Evolutionary conservation across 2,329 filamentous ascomycete genomes (phyloP).

Genomic region (Cordyceps cateniannulata): DNA sequence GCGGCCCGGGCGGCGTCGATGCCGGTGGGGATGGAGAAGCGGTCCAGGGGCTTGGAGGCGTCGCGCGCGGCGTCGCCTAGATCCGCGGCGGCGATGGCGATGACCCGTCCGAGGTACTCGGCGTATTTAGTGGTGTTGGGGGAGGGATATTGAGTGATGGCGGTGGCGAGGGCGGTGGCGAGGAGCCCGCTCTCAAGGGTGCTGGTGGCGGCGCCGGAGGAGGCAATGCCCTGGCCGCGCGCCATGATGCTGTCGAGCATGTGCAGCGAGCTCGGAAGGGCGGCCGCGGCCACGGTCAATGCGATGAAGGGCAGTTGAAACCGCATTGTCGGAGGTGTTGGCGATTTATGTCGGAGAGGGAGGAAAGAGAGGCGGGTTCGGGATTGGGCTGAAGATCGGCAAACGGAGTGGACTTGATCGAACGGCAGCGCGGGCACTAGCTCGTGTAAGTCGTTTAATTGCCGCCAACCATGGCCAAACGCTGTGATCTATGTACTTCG

Average conservation of each 20-base stretch:
- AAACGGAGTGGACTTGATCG: neutral
- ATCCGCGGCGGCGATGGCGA: constrained; percentile 14
- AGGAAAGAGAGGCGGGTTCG: neutral
- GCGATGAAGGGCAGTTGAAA: neutral
- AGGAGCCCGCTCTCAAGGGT: constrained; percentile 21
- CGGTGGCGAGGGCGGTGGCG: constrained; percentile 16
- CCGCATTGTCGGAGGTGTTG: neutral
- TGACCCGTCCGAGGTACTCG: constrained; percentile 14
- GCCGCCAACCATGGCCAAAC: neutral
- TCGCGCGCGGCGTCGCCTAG: constrained; percentile 14
- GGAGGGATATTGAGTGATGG: constrained; percentile 15
- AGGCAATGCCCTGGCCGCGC: constrained; percentile 19
- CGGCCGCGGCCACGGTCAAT: neutral
- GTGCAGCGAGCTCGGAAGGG: constrained; percentile 10
- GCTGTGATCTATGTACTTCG: neutral
- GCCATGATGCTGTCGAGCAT: constrained; percentile 22
- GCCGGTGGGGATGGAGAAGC: constrained; percentile 19
- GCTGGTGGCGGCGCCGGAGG: constrained; percentile 18
- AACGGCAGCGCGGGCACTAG: neutral
- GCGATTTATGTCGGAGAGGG: neutral
- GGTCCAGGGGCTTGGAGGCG: constrained; percentile 18
- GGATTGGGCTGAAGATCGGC: neutral
- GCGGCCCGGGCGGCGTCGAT: constrained; percentile 13
- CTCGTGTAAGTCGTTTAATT: neutral
- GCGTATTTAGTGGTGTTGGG: neutral